Conservation (phyloP, 148 eudicot species). For the Persicaria tinctoria region DNA sequence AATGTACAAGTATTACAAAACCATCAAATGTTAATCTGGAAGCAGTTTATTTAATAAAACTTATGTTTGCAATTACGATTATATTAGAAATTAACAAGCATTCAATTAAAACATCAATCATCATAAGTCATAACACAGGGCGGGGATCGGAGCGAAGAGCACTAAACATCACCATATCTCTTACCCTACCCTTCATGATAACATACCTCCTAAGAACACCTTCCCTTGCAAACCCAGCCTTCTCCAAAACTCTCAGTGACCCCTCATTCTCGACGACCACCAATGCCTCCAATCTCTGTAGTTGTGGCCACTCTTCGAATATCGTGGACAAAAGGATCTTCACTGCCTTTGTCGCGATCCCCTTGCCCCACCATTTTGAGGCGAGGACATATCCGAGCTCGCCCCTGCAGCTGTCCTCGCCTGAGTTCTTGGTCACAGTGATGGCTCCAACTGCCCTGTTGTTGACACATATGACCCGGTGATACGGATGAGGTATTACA, state of each 20-base stretch:
- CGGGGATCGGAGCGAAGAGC: slow-evolving; percentile 26
- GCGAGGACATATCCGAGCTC: slow-evolving; percentile 37
- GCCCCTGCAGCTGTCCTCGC: slow-evolving; percentile 26
- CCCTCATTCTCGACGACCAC: slow-evolving; percentile 39
- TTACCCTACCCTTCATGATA: slow-evolving; percentile 26
- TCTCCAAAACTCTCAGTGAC: slow-evolving; percentile 58
- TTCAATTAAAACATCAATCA: no score
- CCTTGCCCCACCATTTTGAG: slow-evolving; percentile 39
- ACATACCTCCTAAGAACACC: slow-evolving; percentile 40
- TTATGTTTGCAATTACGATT: no score
- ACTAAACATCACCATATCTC: slow-evolving; percentile 40
- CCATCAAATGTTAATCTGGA: no score
- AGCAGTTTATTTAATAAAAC: no score
- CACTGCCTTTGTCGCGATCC: slow-evolving; percentile 41
- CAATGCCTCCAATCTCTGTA: slow-evolving; percentile 43
- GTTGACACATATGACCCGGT: slow-evolving; percentile 34
- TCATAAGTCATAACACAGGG: not conserved
- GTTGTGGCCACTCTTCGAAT: slow-evolving; percentile 29
- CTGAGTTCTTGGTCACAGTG: slow-evolving; percentile 22
- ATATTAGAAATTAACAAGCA: no score
- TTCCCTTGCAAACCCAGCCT: slow-evolving; percentile 42
- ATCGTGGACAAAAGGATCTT: slow-evolving; percentile 29
- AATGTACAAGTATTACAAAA: no score
- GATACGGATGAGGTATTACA: slow-evolving; percentile 36
- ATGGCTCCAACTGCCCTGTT: slow-evolving; percentile 31